phyloP scores from a whole-genome alignment of 768 basidiomycete species.

The Artomyces pyxidatus region DNA sequence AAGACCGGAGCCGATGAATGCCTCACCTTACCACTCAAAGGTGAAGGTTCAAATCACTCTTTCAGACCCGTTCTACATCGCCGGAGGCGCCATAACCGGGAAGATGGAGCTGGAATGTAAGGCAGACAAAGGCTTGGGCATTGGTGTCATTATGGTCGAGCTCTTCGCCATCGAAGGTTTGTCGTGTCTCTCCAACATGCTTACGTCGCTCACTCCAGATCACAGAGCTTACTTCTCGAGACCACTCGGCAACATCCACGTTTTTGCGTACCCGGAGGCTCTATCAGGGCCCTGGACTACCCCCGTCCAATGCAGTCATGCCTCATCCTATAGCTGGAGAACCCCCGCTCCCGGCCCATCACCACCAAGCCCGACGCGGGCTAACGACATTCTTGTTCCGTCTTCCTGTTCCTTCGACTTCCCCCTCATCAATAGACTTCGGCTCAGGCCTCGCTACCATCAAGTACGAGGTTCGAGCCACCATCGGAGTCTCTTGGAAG shows the following conservation, averaged over 20 bases:
- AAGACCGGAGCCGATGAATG: constrained; percentile 67
- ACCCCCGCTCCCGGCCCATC: constrained; percentile 51
- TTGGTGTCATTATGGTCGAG: constrained; percentile 72
- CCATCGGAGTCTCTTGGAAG: constrained; percentile 67
- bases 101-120: constrained; percentile 77
- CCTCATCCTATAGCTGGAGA: constrained; percentile 51
- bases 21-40: constrained; percentile 70
- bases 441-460: constrained; percentile 61
- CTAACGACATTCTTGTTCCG: constrained; percentile 73
- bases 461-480: constrained; percentile 66
- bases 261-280: constrained; percentile 63
- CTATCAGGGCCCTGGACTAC: constrained; percentile 76
- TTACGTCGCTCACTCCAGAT: constrained; percentile 1
- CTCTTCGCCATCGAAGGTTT: constrained; percentile 66
- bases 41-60: constrained; percentile 60
- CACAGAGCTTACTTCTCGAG: constrained; percentile 65
- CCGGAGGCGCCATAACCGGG: constrained; percentile 59
- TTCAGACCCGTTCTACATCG: constrained; percentile 52
- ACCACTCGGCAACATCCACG: constrained; percentile 73
- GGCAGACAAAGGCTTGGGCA: constrained; percentile 63
- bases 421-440: constrained; percentile 66
- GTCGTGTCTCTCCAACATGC: constrained; percentile 5
- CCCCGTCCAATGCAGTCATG: constrained; percentile 78
- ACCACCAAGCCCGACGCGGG: constrained; percentile 69
- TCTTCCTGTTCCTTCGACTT: constrained; percentile 59